These are phyloP conservation scores for Oryza coarctata DNA, from an alignment of 176 grass and related monocot genomes.

Conservation along the genomic window DNA sequence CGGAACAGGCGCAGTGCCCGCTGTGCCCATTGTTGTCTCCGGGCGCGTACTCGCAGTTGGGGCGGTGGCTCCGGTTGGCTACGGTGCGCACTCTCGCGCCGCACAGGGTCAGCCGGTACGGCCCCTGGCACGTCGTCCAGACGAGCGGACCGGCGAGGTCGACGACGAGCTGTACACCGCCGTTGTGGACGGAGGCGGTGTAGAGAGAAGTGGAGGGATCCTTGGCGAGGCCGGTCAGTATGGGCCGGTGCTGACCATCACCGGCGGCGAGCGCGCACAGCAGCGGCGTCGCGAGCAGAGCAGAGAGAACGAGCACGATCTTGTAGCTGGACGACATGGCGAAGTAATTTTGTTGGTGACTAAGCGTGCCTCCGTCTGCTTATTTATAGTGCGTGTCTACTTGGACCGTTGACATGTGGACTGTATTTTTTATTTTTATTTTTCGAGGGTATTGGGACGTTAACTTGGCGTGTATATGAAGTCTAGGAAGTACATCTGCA, in stretches of 20 bases:
- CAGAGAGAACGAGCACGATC: neutral
- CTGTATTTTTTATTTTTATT: neutral
- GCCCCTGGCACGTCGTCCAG: slow-evolving; percentile 28
- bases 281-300: neutral
- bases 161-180: slow-evolving; percentile 17
- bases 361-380: neutral
- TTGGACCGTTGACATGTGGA: neutral
- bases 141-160: slow-evolving; percentile 28
- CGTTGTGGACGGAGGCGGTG: slow-evolving; percentile 32
- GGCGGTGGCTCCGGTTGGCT: neutral
- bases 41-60: neutral
- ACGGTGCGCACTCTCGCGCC: neutral
- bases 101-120: slow-evolving; percentile 14
- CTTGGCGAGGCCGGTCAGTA: slow-evolving; percentile 22
- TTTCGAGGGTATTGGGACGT: neutral
- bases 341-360: neutral
- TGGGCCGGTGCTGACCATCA: neutral
- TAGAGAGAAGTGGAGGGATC: slow-evolving; percentile 22
- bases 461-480: neutral
- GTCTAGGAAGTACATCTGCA: neutral
- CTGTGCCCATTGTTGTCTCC: neutral
- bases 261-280: neutral
- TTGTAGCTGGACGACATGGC: neutral
- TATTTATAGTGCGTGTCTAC: neutral
- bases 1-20: slow-evolving; percentile 14